phyloP scores from a whole-genome alignment of 768 basidiomycete species.

The Boletus rufocinnamomeus region DNA sequence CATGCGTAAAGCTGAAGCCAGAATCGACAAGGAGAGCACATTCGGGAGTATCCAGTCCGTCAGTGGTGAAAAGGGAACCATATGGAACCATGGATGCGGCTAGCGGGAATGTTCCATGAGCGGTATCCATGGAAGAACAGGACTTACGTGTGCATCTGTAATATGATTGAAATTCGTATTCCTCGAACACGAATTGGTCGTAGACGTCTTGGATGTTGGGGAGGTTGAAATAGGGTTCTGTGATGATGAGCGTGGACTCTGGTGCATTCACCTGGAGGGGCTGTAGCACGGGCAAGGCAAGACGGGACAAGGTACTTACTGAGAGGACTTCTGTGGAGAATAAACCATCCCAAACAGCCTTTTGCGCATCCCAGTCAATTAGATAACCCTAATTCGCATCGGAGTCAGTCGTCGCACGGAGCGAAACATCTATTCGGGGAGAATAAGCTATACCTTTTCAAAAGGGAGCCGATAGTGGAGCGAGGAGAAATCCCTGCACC shows the following conservation, averaged over 20 bases:
- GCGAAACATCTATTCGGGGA: neutral
- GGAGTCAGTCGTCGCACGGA: slow-evolving; percentile 14
- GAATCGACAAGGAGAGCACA: slow-evolving; percentile 85
- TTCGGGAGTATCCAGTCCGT: slow-evolving; percentile 58
- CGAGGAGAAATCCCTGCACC: slow-evolving; percentile 78
- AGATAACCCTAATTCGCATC: slow-evolving; percentile 71
- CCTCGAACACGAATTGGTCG: slow-evolving; percentile 95
- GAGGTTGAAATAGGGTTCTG: slow-evolving; percentile 93
- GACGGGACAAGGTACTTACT: slow-evolving; percentile 40
- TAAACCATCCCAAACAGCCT: slow-evolving; percentile 90
- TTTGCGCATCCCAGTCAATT: slow-evolving; percentile 94
- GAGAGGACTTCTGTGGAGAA: slow-evolving; percentile 73
- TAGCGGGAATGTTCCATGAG: slow-evolving; percentile 36
- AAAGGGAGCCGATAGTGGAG: slow-evolving; percentile 84
- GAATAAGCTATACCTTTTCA: slow-evolving; percentile 62
- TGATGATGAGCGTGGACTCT: slow-evolving; percentile 76
- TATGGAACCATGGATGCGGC: slow-evolving; percentile 80
- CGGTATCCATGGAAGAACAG: slow-evolving; percentile 21
- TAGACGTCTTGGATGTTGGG: slow-evolving; percentile 91
- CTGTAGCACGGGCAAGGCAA: slow-evolving; percentile 9
- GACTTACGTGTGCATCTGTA: slow-evolving; percentile 78
- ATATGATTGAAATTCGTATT: slow-evolving; percentile 90
- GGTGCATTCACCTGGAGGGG: slow-evolving; percentile 65
- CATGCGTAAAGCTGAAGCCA: slow-evolving; percentile 94
- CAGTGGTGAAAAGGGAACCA: slow-evolving; percentile 64